Conservation (phyloP, 352 stramenopile species). For the Pythium sp. region DNA sequence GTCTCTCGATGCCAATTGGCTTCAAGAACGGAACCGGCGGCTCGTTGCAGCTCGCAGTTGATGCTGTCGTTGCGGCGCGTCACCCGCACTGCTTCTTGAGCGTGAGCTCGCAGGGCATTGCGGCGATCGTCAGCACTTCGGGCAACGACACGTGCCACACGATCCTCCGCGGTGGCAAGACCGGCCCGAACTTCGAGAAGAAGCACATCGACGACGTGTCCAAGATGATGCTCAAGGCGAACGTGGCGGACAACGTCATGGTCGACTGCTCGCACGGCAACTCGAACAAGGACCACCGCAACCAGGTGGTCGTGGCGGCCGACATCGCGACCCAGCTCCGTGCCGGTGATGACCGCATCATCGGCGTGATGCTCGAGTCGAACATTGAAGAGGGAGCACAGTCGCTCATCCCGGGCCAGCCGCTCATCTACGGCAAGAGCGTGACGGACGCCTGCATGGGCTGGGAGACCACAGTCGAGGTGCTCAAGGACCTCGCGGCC, state of each 20-base stretch:
- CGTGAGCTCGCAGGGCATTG: slow-evolving; percentile 83
- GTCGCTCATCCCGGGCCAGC: slow-evolving; percentile 65
- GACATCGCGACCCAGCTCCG: slow-evolving; percentile 75
- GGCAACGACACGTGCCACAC: slow-evolving; percentile 88
- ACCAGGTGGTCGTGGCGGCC: slow-evolving; percentile 73
- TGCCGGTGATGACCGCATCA: slow-evolving; percentile 69
- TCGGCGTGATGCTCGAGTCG: slow-evolving; percentile 89
- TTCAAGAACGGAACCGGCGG: slow-evolving; percentile 91
- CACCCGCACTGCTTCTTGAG: slow-evolving; percentile 89
- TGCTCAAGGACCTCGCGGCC: slow-evolving; percentile 70
- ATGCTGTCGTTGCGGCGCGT: slow-evolving; percentile 76
- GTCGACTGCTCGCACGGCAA: slow-evolving; percentile 91
- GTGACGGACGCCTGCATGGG: slow-evolving; percentile 89
- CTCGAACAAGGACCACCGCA: slow-evolving; percentile 88
- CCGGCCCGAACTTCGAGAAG: slow-evolving; percentile 82
- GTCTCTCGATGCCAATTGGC: slow-evolving; percentile 88
- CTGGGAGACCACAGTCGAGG: slow-evolving; percentile 74
- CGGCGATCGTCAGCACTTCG: slow-evolving; percentile 84
- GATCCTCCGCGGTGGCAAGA: slow-evolving; percentile 86
- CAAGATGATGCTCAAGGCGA: slow-evolving; percentile 81
- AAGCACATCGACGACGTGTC: slow-evolving; percentile 81
- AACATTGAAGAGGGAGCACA: slow-evolving; percentile 85
- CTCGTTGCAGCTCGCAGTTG: slow-evolving; percentile 82
- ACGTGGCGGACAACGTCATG: slow-evolving; percentile 84
- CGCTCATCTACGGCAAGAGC: slow-evolving; percentile 87